phyloP scores from a whole-genome alignment of 2,329 filamentous ascomycete species.

The Aspergillus novofumigatus region DNA sequence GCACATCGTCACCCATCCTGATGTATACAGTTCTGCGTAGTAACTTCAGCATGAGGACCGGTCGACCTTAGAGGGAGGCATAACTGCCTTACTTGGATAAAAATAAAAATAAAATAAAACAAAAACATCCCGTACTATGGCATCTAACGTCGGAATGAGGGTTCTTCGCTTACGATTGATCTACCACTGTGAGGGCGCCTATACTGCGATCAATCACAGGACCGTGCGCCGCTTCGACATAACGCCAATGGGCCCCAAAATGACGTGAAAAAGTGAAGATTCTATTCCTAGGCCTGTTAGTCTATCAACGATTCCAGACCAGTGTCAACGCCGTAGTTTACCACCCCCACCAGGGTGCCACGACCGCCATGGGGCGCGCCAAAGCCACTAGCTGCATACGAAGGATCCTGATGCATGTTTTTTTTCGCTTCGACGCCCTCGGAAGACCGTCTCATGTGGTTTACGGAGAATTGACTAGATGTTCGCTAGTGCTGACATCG shows the following conservation, averaged over 20 bases:
- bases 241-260: neutral
- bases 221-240: too few species aligned
- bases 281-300: neutral
- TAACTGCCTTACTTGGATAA: too few species aligned
- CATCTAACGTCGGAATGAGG: too few species aligned
- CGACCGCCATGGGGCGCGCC: neutral
- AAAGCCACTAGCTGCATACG: neutral
- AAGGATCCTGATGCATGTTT: neutral
- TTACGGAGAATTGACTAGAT: neutral
- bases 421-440: neutral
- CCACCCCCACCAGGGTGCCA: neutral
- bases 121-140: too few species aligned
- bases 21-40: too few species aligned
- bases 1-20: too few species aligned
- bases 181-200: too few species aligned
- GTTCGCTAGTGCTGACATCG: neutral
- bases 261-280: neutral
- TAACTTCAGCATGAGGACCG: too few species aligned
- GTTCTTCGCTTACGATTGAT: too few species aligned
- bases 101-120: too few species aligned
- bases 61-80: too few species aligned
- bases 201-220: too few species aligned
- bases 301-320: neutral
- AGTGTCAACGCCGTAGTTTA: neutral
- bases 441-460: neutral